phyloP scores from a whole-genome alignment of 148 eudicot species.

The Pharnaceum exiguum region DNA sequence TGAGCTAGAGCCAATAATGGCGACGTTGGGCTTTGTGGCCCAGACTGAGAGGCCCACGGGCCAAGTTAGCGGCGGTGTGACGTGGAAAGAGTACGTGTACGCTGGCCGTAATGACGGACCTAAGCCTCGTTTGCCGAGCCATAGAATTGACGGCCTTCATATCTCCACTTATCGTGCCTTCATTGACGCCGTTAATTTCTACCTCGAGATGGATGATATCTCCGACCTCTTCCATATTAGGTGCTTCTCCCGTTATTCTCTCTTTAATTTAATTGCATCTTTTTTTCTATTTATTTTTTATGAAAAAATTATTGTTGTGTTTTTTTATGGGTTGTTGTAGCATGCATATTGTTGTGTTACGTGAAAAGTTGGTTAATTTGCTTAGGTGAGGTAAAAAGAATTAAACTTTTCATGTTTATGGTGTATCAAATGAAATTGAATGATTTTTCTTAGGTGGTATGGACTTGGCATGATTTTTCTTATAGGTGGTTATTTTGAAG shows the following conservation, averaged over 20 bases:
- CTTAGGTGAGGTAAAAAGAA: not conserved
- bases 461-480: too few species aligned
- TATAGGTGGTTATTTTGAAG: too few species aligned
- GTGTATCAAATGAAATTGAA: not conserved
- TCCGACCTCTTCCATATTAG: constrained; percentile 53
- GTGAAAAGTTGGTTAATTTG: not conserved
- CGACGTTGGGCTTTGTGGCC: constrained; percentile 37
- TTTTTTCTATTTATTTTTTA: not conserved
- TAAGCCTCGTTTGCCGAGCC: constrained; percentile 35
- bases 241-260: constrained; percentile 10
- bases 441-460: too few species aligned
- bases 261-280: not conserved
- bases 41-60: constrained; percentile 8
- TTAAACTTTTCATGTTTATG: not conserved
- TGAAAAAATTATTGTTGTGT: too few species aligned
- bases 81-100: constrained; percentile 44
- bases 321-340: not conserved
- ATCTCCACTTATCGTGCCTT: constrained; percentile 43
- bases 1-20: constrained; percentile 51
- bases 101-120: constrained; percentile 17
- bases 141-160: constrained; percentile 56
- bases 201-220: constrained; percentile 26
- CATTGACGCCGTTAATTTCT: constrained; percentile 47
- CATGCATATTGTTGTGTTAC: too few species aligned
- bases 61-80: constrained; percentile 26